Evolutionary conservation across 345 rosid species (phyloP).

Genomic region (Rhizophora mangle): DNA sequence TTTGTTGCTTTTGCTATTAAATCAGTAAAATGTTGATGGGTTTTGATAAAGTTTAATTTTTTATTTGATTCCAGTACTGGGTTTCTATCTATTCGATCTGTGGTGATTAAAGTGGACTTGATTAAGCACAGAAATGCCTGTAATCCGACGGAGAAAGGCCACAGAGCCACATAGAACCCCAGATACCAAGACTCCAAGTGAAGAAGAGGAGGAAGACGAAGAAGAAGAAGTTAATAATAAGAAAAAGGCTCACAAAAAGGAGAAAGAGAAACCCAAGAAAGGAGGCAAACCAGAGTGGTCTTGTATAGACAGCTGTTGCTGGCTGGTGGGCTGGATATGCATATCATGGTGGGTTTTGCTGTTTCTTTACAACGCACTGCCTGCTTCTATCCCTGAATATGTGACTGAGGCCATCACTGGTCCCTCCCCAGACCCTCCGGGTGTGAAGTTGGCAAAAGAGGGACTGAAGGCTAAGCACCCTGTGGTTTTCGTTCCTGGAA

Average conservation of each 20-base stretch:
- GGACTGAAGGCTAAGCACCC: constrained; percentile 81
- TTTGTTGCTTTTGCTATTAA: too few relatives aligned
- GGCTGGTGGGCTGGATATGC: constrained; percentile 85
- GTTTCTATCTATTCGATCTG: neutral
- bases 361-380: constrained; percentile 84
- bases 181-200: constrained; percentile 2
- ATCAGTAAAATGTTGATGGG: too few relatives aligned
- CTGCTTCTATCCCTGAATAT: constrained; percentile 77
- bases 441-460: constrained; percentile 77
- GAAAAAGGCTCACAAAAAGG: neutral
- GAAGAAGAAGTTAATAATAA: neutral
- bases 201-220: constrained; percentile 1
- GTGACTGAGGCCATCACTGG: constrained; percentile 95
- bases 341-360: constrained; percentile 81
- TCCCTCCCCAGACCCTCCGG: constrained; percentile 88
- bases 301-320: constrained; percentile 81
- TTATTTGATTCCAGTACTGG: neutral
- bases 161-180: neutral
- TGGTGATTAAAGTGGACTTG: neutral
- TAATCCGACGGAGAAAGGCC: constrained; percentile 14
- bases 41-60: too few relatives aligned
- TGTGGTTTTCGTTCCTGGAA: constrained; percentile 91
- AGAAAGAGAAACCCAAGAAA: neutral
- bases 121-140: constrained; percentile 9
- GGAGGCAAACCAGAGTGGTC: constrained; percentile 47